Evolutionary conservation across 129 eudicot genomes (phyloP).

Genomic region (Artemisia tridentata): DNA sequence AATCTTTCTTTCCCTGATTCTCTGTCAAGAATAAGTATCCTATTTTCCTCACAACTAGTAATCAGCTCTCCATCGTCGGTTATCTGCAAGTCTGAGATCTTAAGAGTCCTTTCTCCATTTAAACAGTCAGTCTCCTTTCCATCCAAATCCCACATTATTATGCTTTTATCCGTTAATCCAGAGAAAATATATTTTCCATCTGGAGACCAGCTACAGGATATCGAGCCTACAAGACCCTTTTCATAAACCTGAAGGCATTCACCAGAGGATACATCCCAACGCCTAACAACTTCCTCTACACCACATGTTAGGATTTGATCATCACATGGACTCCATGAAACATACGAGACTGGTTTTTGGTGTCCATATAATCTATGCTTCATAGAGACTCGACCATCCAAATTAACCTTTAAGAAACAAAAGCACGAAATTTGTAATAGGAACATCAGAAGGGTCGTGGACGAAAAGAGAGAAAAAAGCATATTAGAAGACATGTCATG

Average conservation of each 20-base stretch:
- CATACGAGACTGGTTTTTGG: conserved; percentile 66
- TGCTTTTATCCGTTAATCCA: conserved; percentile 81
- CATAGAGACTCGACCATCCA: conserved; percentile 50
- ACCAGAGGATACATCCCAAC: conserved; percentile 84
- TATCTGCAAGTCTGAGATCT: conserved; percentile 5
- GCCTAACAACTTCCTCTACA: conserved; percentile 66
- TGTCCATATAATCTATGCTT: conserved; percentile 75
- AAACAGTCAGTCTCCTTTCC: conserved; percentile 3
- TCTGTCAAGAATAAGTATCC: conserved; percentile 54
- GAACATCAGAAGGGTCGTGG: not conserved
- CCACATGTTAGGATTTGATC: conserved; percentile 84
- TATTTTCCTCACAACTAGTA: conserved; percentile 28
- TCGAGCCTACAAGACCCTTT: conserved; percentile 55
- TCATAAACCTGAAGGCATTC: conserved; percentile 78
- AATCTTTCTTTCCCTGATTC: conserved; percentile 58
- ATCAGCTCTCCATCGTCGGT: conserved; percentile 8
- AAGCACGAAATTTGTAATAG: not conserved
- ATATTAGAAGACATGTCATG: not conserved
- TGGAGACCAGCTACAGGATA: conserved; percentile 87
- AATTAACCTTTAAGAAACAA: conserved; percentile 47
- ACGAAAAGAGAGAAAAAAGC: not conserved
- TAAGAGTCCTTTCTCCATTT: conserved; percentile 5
- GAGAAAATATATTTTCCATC: conserved; percentile 68
- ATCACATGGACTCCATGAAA: conserved; percentile 82
- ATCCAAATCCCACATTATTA: conserved; percentile 53